These are phyloP conservation scores for Talaromyces islandicus DNA, from an alignment of 2,329 filamentous ascomycete species.

Conservation along the genomic window DNA sequence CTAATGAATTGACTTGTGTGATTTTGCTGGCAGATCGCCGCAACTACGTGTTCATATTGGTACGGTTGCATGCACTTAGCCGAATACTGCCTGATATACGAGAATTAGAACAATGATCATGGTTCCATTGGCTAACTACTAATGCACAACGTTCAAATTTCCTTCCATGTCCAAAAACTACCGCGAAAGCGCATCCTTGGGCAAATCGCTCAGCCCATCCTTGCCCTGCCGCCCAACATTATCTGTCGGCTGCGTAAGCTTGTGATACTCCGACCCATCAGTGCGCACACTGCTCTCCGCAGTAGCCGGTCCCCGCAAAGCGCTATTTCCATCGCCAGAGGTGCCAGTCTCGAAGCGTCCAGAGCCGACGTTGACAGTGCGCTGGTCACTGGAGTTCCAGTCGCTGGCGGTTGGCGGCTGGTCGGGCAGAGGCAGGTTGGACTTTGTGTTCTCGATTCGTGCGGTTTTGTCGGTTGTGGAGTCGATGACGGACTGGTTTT, in stretches of 20 bases:
- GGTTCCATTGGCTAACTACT: background rate
- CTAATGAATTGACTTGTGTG: background rate
- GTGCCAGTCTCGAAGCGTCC: slow-evolving; percentile 52
- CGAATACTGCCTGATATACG: background rate
- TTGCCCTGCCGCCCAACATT: slow-evolving; percentile 57
- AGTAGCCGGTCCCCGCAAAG: slow-evolving; percentile 56
- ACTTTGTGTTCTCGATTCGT: slow-evolving; percentile 60
- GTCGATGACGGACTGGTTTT: slow-evolving; percentile 31
- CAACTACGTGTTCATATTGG: background rate
- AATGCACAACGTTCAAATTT: background rate
- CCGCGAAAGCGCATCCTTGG: slow-evolving; percentile 54
- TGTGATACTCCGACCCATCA: slow-evolving; percentile 49
- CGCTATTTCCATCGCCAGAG: slow-evolving; percentile 42
- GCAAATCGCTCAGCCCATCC: slow-evolving; percentile 51
- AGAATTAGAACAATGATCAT: background rate
- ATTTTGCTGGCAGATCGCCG: background rate
- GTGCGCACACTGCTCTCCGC: slow-evolving; percentile 48
- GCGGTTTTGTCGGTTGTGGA: slow-evolving; percentile 50
- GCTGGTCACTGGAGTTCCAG: slow-evolving; percentile 66
- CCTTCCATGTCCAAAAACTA: slow-evolving; percentile 33
- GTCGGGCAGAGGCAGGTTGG: slow-evolving; percentile 74
- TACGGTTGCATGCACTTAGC: background rate
- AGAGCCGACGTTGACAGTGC: slow-evolving; percentile 64
- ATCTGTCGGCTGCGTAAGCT: slow-evolving; percentile 38
- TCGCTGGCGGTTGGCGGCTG: slow-evolving; percentile 71